Conservation (phyloP, 495 filamentous ascomycete species). For the Pyronema domesticum region DNA sequence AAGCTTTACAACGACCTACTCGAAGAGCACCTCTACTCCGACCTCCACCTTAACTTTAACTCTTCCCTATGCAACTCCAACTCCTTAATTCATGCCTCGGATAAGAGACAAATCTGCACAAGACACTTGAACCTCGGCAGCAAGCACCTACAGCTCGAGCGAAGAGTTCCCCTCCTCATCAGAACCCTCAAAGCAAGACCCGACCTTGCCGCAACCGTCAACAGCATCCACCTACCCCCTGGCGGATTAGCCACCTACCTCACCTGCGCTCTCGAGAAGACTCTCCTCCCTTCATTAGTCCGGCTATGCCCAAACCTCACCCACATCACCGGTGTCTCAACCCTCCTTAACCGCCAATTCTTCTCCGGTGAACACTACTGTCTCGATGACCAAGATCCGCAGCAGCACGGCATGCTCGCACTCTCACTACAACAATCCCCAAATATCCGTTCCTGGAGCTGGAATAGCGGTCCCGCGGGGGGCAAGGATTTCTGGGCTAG, state of each 20-base stretch:
- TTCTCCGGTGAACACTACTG: slow-evolving; percentile 22
- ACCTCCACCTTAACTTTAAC: slow-evolving; percentile 11
- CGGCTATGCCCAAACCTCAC: slow-evolving; percentile 12
- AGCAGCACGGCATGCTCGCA: slow-evolving; percentile 20
- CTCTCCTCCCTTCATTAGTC: slow-evolving; percentile 11
- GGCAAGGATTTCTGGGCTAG: slow-evolving; percentile 12
- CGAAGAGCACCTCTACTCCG: slow-evolving; percentile 12
- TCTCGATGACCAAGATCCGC: slow-evolving; percentile 16
- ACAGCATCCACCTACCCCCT: slow-evolving; percentile 12
- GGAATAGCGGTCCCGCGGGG: slow-evolving; percentile 14
- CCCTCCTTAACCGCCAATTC: slow-evolving; percentile 18
- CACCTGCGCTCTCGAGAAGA: slow-evolving; percentile 20
- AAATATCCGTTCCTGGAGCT: slow-evolving; percentile 12
- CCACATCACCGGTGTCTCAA: slow-evolving; percentile 11
- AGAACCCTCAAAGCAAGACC: slow-evolving; percentile 11
- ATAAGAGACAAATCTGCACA: slow-evolving; percentile 3
- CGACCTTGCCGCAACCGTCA: slow-evolving; percentile 10
- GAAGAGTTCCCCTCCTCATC: slow-evolving; percentile 16
- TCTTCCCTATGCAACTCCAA: not conserved
- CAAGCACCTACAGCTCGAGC: slow-evolving; percentile 15
- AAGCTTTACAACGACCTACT: slow-evolving; percentile 12
- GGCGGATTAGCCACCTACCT: slow-evolving; percentile 14
- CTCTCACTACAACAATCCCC: slow-evolving; percentile 13
- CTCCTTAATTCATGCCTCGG: not conserved
- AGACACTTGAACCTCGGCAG: slow-evolving; percentile 16